A percentile compares a stretch with the other conserved stretches of the same genome.
Evolutionary conservation across 371 early-diverging fungal species (phyloP).

Genomic region (Rhizopus stolonifer): DNA sequence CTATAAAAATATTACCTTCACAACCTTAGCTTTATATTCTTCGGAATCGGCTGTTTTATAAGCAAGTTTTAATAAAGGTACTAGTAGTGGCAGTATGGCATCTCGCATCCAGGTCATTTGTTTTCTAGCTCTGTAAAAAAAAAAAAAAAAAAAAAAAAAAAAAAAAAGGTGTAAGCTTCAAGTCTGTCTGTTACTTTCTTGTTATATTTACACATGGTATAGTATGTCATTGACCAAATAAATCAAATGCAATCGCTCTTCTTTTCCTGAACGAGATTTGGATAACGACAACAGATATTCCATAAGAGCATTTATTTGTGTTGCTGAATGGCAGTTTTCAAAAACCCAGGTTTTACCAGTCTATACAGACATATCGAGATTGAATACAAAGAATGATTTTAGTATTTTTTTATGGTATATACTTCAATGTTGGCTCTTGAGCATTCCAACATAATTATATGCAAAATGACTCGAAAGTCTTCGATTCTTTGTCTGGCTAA

Average conservation of each 20-base stretch:
- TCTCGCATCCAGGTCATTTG: constrained; percentile 58
- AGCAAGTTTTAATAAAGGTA: constrained; percentile 50
- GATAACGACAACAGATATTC: constrained; percentile 50
- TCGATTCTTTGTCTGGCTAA: constrained; percentile 28
- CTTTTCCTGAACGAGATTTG: constrained; percentile 42
- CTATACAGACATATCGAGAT: constrained; percentile 25
- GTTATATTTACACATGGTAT: constrained; percentile 51
- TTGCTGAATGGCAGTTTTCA: constrained; percentile 45
- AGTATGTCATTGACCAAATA: constrained; percentile 63
- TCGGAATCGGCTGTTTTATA: constrained; percentile 47
- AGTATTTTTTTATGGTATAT: constrained; percentile 5
- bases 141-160: too few species aligned
- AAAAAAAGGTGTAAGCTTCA: not conserved
- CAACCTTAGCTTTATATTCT: constrained; percentile 53
- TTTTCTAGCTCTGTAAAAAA: constrained; percentile 47
- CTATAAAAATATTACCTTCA: constrained; percentile 53
- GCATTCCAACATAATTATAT: constrained; percentile 59
- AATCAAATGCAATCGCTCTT: constrained; percentile 58
- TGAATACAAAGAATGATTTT: not conserved
- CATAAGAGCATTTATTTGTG: constrained; percentile 37
- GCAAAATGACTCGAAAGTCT: constrained; percentile 41
- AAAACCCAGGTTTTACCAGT: constrained; percentile 63
- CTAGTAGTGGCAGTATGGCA: constrained; percentile 50
- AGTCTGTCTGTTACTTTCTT: too few species aligned
- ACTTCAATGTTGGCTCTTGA: constrained; percentile 65